Percentiles rank a stretch among this genome's conserved stretches.
These are phyloP conservation scores for Arabis hirsuta DNA, from an alignment of 345 rosid genomes.

Conservation along the genomic window DNA sequence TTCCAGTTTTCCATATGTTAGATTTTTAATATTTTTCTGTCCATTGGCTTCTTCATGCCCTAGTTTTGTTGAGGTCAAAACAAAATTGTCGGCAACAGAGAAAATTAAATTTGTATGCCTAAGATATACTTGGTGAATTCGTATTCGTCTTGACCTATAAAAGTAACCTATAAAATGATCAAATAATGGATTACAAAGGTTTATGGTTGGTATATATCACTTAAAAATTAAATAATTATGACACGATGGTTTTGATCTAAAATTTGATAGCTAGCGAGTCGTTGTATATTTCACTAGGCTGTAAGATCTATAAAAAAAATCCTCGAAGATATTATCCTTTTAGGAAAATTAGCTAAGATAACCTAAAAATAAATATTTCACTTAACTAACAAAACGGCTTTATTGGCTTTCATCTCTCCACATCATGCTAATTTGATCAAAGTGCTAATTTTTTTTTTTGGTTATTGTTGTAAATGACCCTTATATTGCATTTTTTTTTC, in stretches of 20 bases:
- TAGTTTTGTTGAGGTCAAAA: constrained; percentile 12
- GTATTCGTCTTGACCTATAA: background rate
- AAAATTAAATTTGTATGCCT: background rate
- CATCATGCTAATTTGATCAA: too few relatives aligned
- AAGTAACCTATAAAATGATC: background rate
- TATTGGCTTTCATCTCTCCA: too few relatives aligned
- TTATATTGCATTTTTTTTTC: background rate
- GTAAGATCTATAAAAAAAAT: too few relatives aligned
- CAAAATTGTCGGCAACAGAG: background rate
- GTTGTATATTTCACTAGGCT: background rate
- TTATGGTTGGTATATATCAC: background rate
- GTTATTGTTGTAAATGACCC: too few relatives aligned
- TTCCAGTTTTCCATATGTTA: constrained; percentile 31
- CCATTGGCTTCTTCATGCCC: background rate
- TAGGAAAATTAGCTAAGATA: too few relatives aligned
- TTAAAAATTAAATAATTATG: background rate
- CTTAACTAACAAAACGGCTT: too few relatives aligned
- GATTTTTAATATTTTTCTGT: background rate
- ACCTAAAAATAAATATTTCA: too few relatives aligned
- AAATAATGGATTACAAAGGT: background rate
- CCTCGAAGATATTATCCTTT: too few relatives aligned
- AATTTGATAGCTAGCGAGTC: background rate
- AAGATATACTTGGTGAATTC: background rate
- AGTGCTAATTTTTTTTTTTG: too few relatives aligned
- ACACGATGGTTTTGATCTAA: background rate